Evolutionary conservation across 805 yeast genomes (phyloP).

Genomic region (Torulaspora franciscae): DNA sequence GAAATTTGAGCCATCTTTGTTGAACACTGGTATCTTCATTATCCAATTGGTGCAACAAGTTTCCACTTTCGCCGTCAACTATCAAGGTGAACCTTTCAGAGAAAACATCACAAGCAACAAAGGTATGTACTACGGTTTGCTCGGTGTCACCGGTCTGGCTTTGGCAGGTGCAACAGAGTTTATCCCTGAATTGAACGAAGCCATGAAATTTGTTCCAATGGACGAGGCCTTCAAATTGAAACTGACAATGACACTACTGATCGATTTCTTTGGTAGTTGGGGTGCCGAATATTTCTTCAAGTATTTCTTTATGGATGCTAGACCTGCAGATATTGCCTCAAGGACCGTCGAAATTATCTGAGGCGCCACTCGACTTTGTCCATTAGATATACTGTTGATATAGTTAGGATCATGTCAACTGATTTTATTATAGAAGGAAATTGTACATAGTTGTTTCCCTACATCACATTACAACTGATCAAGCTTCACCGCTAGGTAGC

Average conservation of each 20-base stretch:
- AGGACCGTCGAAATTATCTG: constrained; percentile 9
- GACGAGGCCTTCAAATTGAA: constrained; percentile 62
- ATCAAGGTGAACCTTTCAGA: constrained; percentile 95
- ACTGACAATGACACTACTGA: constrained; percentile 63
- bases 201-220: constrained; percentile 91
- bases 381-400: neutral
- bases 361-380: neutral
- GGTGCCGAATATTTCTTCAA: constrained; percentile 76
- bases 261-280: constrained; percentile 76
- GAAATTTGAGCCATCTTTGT: constrained; percentile 78
- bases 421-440: constrained; percentile 6
- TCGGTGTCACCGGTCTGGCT: constrained; percentile 87
- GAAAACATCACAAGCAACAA: constrained; percentile 84
- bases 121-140: constrained; percentile 94
- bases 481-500: neutral
- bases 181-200: constrained; percentile 88
- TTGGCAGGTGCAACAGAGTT: constrained; percentile 91
- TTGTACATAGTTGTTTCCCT: neutral
- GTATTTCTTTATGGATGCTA: constrained; percentile 79
- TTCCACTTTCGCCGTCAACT: constrained; percentile 95
- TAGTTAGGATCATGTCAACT: neutral
- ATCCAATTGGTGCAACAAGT: constrained; percentile 94
- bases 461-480: neutral
- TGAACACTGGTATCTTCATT: constrained; percentile 93
- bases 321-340: constrained; percentile 84